Percentiles rank a stretch among this genome's conserved stretches.
Evolutionary conservation across 352 stramenopile species (phyloP).

Genomic region (Globisporangium orthogonon): DNA sequence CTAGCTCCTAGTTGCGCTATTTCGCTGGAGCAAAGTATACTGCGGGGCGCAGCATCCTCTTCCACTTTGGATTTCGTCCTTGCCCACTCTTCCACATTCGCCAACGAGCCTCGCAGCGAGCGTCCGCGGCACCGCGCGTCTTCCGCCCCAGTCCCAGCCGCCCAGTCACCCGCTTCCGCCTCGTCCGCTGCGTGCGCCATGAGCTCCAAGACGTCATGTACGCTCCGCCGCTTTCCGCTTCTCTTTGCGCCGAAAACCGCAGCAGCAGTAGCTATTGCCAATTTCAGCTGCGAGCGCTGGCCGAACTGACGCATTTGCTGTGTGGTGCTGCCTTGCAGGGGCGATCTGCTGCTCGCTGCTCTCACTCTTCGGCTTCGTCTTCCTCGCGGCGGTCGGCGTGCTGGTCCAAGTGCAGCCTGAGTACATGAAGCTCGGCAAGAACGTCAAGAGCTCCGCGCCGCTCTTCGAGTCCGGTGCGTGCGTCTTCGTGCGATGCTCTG

Average conservation of each 20-base stretch:
- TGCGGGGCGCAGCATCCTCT: not conserved
- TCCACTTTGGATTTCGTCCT: conserved; percentile 1
- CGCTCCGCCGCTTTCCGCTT: conserved; percentile 1
- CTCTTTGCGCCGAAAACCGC: not conserved
- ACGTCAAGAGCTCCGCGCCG: conserved; percentile 45
- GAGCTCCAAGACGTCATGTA: conserved; percentile 35
- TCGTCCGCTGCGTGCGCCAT: conserved; percentile 10
- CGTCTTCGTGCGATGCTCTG: not conserved
- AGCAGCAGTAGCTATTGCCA: not conserved
- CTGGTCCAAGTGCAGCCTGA: conserved; percentile 73
- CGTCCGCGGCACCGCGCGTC: not conserved
- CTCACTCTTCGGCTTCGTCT: conserved; percentile 68
- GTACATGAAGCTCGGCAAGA: conserved; percentile 83
- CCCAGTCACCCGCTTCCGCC: not conserved
- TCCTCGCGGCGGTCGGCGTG: conserved; percentile 56
- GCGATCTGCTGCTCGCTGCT: conserved; percentile 73
- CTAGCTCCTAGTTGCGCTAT: not conserved
- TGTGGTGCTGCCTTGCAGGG: conserved; percentile 17
- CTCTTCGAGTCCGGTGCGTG: conserved; percentile 58
- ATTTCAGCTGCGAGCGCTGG: not conserved
- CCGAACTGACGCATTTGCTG: not conserved
- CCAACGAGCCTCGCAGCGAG: not conserved
- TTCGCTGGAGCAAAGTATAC: not conserved
- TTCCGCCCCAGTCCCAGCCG: not conserved
- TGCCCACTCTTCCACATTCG: conserved; percentile 1